Percentiles rank a stretch among this genome's conserved stretches.
These are phyloP conservation scores for Colletotrichum chrysophilum DNA, from an alignment of 2,329 filamentous ascomycete species.

Conservation along the genomic window DNA sequence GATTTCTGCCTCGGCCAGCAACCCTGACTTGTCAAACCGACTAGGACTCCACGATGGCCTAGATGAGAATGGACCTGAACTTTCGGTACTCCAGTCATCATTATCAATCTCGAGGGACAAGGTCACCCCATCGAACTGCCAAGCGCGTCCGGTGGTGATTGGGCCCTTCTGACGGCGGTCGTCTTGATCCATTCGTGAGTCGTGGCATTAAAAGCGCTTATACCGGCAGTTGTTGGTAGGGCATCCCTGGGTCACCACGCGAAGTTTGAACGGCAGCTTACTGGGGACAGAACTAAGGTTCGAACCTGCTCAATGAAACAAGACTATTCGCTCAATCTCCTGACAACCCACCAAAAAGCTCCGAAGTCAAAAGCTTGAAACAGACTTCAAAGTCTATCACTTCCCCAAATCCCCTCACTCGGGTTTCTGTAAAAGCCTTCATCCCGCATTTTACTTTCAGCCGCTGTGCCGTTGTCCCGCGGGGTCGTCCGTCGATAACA, in stretches of 20 bases:
- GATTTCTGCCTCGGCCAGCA: not conserved
- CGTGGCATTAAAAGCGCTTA: not conserved
- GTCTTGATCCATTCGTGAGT: not conserved
- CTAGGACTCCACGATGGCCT: not conserved
- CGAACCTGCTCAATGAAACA: not conserved
- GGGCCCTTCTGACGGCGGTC: not conserved
- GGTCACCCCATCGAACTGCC: not conserved
- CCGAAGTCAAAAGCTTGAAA: not conserved
- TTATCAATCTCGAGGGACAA: not conserved
- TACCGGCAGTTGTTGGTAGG: not conserved
- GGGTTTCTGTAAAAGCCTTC: not conserved
- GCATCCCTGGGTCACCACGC: not conserved
- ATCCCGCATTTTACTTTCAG: not conserved
- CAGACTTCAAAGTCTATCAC: not conserved
- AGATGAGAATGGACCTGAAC: not conserved
- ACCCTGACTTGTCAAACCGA: not conserved
- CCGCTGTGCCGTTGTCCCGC: not conserved
- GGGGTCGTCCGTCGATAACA: not conserved
- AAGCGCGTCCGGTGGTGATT: not conserved
- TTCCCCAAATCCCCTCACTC: not conserved
- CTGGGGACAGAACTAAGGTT: not conserved
- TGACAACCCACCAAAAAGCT: not conserved
- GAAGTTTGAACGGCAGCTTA: not conserved
- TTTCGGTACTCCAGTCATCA: not conserved
- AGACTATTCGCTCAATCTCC: not conserved